Evolutionary conservation across 106 monocot genomes (phyloP).

Genomic region (Hemerocallis citrina): DNA sequence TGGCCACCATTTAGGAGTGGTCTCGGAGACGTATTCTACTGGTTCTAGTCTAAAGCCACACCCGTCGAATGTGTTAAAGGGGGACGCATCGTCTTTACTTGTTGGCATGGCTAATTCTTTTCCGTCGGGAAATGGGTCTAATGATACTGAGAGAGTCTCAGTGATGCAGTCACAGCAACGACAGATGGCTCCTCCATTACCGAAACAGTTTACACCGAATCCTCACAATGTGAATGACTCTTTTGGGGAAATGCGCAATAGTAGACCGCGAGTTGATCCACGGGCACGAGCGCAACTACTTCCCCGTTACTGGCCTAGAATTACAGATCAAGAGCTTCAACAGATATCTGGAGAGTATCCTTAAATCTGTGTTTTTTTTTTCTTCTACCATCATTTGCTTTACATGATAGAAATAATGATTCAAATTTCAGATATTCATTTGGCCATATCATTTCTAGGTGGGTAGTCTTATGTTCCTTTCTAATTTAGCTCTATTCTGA

Average conservation of each 20-base stretch:
- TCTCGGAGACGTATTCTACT: slow-evolving; percentile 27
- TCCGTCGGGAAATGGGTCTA: slow-evolving; percentile 17
- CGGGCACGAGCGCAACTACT: slow-evolving; percentile 44
- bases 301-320: slow-evolving; percentile 81
- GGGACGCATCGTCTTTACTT: slow-evolving; percentile 26
- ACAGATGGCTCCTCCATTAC: slow-evolving; percentile 25
- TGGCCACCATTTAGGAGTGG: slow-evolving; percentile 21
- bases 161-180: slow-evolving; percentile 23
- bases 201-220: slow-evolving; percentile 24
- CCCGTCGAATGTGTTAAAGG: slow-evolving; percentile 14
- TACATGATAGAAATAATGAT: no score
- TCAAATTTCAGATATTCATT: background rate
- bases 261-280: slow-evolving; percentile 45
- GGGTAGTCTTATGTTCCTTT: background rate
- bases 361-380: background rate
- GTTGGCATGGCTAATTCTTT: slow-evolving; percentile 29
- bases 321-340: slow-evolving; percentile 77
- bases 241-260: slow-evolving; percentile 31
- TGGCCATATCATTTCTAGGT: background rate
- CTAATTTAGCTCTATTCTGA: slow-evolving; percentile 13
- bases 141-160: slow-evolving; percentile 23
- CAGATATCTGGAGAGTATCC: slow-evolving; percentile 95
- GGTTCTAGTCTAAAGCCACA: slow-evolving; percentile 13
- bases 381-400: background rate
- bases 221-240: slow-evolving; percentile 11